phyloP scores from a whole-genome alignment of 106 monocot species.

The Dendrobium officinale region DNA sequence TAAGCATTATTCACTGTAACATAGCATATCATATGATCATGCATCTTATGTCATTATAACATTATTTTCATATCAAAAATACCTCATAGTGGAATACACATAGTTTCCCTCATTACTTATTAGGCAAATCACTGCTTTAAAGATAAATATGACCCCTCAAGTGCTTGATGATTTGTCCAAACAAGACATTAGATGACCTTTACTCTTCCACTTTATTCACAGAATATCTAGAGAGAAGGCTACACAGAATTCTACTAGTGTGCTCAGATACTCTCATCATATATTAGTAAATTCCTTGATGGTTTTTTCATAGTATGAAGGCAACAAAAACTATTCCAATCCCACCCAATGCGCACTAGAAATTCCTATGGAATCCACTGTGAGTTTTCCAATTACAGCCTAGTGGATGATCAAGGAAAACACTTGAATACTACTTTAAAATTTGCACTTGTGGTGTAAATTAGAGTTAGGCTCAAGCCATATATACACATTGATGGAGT shows the following conservation, averaged over 20 bases:
- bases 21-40: too few relatives aligned
- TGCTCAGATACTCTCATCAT: neutral
- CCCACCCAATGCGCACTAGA: neutral
- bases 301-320: too few relatives aligned
- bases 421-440: neutral
- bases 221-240: neutral
- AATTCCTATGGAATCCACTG: neutral
- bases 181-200: neutral
- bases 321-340: neutral
- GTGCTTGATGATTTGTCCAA: constrained; percentile 6
- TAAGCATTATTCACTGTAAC: neutral
- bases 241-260: neutral
- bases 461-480: neutral
- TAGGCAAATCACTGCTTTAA: constrained; percentile 1
- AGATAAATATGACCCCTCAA: neutral
- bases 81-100: neutral
- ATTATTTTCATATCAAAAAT: neutral
- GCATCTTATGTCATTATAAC: too few relatives aligned
- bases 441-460: neutral
- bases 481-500: too few relatives aligned
- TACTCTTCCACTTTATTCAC: neutral
- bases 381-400: neutral
- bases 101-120: neutral
- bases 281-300: neutral
- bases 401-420: constrained; percentile 3